phyloP scores from a whole-genome alignment of 2,329 filamentous ascomycete species.

The Nannizziopsis barbatae region DNA sequence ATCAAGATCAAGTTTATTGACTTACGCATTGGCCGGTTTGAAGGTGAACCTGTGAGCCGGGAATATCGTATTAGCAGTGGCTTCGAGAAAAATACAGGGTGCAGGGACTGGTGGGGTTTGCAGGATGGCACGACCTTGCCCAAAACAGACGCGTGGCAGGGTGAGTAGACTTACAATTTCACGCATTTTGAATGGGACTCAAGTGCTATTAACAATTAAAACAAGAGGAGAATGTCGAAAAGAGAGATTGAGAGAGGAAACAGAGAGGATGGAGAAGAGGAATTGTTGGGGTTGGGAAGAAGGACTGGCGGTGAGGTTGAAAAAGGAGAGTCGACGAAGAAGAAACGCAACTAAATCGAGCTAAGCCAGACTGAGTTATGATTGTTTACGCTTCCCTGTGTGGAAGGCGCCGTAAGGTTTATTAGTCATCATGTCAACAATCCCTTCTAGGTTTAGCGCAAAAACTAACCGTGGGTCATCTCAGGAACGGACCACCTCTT shows the following conservation, averaged over 20 bases:
- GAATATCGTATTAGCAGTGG: conserved; percentile 22
- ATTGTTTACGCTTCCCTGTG: conserved; percentile 12
- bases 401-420: conserved; percentile 1
- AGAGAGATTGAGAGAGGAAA: not conserved
- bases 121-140: not conserved
- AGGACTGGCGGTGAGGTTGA: conserved; percentile 13
- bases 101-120: conserved; percentile 24
- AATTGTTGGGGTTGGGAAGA: conserved; percentile 11
- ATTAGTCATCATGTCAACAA: too few species aligned
- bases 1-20: conserved; percentile 22
- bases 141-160: conserved; percentile 27
- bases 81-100: conserved; percentile 14
- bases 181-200: conserved; percentile 49
- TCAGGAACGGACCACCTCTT: too few species aligned
- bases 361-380: conserved; percentile 8
- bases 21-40: conserved; percentile 99
- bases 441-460: too few species aligned
- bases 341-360: not conserved
- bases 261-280: conserved; percentile 3
- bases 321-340: conserved; percentile 4
- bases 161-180: conserved; percentile 52
- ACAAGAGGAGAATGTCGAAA: conserved; percentile 5
- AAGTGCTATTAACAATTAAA: conserved; percentile 14
- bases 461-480: too few species aligned
- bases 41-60: conserved; percentile 73